These are phyloP conservation scores for Venturiaceae sp. DNA, from an alignment of 2,329 filamentous ascomycete genomes.

Conservation along the genomic window DNA sequence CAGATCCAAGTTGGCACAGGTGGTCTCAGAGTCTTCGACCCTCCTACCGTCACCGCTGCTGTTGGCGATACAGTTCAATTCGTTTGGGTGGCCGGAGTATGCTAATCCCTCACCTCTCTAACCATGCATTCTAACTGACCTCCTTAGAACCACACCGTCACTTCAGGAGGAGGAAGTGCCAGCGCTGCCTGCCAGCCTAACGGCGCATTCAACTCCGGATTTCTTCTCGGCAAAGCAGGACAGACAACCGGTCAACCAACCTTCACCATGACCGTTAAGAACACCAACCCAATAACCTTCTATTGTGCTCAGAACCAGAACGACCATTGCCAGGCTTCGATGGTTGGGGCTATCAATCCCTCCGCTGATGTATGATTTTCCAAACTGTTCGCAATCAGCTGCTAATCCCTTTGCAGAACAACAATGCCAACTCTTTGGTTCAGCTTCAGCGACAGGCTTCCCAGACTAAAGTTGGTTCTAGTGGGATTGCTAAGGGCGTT, in stretches of 20 bases:
- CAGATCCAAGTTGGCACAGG: slow-evolving; percentile 2
- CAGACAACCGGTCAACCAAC: slow-evolving; percentile 1
- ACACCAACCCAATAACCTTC: slow-evolving; percentile 5
- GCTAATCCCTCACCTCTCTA: background rate
- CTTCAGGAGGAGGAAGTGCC: slow-evolving; percentile 3
- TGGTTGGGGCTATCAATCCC: too few species aligned
- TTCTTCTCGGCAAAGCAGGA: background rate
- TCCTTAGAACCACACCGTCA: slow-evolving; percentile 5
- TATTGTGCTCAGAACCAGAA: slow-evolving; percentile 5
- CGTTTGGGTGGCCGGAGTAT: slow-evolving; percentile 3
- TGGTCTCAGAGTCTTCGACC: background rate
- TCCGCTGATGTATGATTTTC: too few species aligned
- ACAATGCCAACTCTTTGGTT: too few species aligned
- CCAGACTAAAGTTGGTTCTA: too few species aligned
- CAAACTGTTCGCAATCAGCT: too few species aligned
- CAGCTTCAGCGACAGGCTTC: too few species aligned
- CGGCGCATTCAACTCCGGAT: slow-evolving; percentile 1
- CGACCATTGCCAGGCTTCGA: slow-evolving; percentile 4
- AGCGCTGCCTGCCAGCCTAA: slow-evolving; percentile 3
- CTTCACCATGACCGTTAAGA: slow-evolving; percentile 4
- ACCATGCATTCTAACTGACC: background rate
- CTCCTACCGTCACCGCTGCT: slow-evolving; percentile 1
- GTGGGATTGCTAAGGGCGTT: too few species aligned
- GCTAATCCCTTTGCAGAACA: too few species aligned
- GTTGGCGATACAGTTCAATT: slow-evolving; percentile 5